A percentile compares a stretch with the other conserved stretches of the same genome.
phyloP scores from a whole-genome alignment of 306 rosid species.

The Quercus parvula region DNA sequence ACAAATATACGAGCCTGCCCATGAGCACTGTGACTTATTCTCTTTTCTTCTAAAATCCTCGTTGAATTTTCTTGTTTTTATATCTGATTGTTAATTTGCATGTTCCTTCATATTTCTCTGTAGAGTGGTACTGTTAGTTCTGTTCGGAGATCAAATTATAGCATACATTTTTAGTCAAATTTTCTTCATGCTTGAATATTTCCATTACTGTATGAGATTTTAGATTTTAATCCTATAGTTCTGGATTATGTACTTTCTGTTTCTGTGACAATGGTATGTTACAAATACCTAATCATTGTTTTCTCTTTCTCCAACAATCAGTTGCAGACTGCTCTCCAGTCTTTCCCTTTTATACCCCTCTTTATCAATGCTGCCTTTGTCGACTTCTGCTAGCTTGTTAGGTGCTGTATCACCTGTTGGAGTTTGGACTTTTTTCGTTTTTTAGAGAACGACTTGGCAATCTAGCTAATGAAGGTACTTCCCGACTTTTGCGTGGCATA shows the following conservation, averaged over 20 bases:
- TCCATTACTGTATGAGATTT: not conserved
- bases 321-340: too few relatives aligned
- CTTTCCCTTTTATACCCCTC: too few relatives aligned
- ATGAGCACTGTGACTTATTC: not conserved
- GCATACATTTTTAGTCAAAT: slow-evolving; percentile 4
- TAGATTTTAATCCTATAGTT: not conserved
- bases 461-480: not conserved
- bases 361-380: too few relatives aligned
- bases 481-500: not conserved
- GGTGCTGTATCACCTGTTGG: not conserved
- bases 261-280: not conserved
- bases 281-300: not conserved
- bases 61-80: not conserved
- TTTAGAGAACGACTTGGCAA: not conserved
- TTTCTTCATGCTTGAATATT: not conserved
- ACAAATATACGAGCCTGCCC: not conserved
- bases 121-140: slow-evolving; percentile 8
- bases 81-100: slow-evolving; percentile 1
- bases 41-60: not conserved
- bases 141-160: slow-evolving; percentile 7
- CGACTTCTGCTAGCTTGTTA: too few relatives aligned
- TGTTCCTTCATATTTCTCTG: slow-evolving; percentile 5
- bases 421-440: not conserved
- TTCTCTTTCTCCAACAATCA: not conserved
- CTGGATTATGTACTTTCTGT: not conserved